phyloP scores from a whole-genome alignment of 495 filamentous ascomycete species.

The Penicillium antarcticum region DNA sequence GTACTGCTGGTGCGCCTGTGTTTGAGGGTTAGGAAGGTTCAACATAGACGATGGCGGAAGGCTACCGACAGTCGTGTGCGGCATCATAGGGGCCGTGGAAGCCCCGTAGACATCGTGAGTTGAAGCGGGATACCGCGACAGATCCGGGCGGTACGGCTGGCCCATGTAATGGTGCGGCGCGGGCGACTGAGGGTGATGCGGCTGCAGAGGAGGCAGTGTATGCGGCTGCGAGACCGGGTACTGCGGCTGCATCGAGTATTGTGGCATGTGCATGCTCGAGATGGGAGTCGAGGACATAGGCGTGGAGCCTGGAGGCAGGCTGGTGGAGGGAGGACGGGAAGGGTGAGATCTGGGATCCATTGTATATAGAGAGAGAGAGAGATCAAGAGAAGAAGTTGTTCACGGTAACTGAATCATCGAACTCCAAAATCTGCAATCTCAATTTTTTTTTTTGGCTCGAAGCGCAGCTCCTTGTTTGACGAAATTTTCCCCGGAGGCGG shows the following conservation, averaged over 20 bases:
- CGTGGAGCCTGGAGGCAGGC: constrained; percentile 51
- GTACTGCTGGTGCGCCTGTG: constrained; percentile 52
- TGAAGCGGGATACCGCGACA: constrained; percentile 59
- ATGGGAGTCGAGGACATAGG: constrained; percentile 42
- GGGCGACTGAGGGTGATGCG: constrained; percentile 51
- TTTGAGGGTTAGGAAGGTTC: constrained; percentile 48
- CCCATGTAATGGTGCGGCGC: constrained; percentile 56
- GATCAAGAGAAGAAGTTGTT: constrained; percentile 24
- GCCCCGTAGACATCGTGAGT: constrained; percentile 59
- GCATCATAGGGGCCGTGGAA: constrained; percentile 43
- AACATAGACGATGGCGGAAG: constrained; percentile 51
- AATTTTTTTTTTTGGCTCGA: constrained; percentile 8
- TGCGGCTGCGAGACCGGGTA: constrained; percentile 58
- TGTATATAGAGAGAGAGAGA: constrained; percentile 31
- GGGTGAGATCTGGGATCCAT: constrained; percentile 55
- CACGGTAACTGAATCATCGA: constrained; percentile 52
- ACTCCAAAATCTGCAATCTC: constrained; percentile 4
- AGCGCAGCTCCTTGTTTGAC: constrained; percentile 20
- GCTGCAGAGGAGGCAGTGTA: constrained; percentile 69
- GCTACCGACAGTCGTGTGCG: constrained; percentile 57
- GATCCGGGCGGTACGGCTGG: constrained; percentile 57
- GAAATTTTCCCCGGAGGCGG: constrained; percentile 20
- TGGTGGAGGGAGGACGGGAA: constrained; percentile 55
- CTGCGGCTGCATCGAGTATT: constrained; percentile 55
- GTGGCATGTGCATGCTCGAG: constrained; percentile 49